These are phyloP conservation scores for Talaromyces piceae DNA, from an alignment of 2,329 filamentous ascomycete species.

Conservation along the genomic window DNA sequence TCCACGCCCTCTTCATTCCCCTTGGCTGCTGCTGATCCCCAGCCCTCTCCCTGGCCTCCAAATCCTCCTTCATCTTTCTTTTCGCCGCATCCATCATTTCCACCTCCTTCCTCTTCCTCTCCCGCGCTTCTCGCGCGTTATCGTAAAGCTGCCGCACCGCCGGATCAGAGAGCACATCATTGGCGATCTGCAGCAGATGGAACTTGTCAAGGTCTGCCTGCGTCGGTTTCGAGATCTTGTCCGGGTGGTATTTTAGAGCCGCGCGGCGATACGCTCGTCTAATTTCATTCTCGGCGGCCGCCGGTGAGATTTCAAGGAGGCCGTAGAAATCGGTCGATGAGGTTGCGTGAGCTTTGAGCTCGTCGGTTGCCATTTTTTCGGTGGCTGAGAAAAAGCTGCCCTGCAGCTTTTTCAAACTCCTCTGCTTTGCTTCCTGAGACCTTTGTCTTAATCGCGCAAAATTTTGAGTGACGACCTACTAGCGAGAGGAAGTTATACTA, in stretches of 20 bases:
- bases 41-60: conserved; percentile 66
- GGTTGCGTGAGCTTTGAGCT: conserved; percentile 51
- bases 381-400: neutral
- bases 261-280: conserved; percentile 77
- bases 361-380: conserved; percentile 31
- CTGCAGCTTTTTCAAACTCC: neutral
- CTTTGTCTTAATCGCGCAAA: too few relatives aligned
- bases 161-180: conserved; percentile 69
- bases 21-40: conserved; percentile 36
- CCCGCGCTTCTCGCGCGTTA: conserved; percentile 61
- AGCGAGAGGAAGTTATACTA: neutral
- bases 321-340: conserved; percentile 69
- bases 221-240: conserved; percentile 71
- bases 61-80: conserved; percentile 73
- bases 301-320: conserved; percentile 60
- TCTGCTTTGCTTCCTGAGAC: too few relatives aligned
- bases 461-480: too few relatives aligned
- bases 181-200: conserved; percentile 76
- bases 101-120: conserved; percentile 62
- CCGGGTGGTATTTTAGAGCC: conserved; percentile 86
- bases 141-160: conserved; percentile 71
- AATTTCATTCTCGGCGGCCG: conserved; percentile 63
- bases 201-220: conserved; percentile 67
- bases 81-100: conserved; percentile 66
- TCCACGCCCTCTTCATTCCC: conserved; percentile 44